Evolutionary conservation across 805 yeast species (phyloP), one percentile per base, ranked within the genome.

Genomic region (Suhomyces tanzawaensis): DNA sequence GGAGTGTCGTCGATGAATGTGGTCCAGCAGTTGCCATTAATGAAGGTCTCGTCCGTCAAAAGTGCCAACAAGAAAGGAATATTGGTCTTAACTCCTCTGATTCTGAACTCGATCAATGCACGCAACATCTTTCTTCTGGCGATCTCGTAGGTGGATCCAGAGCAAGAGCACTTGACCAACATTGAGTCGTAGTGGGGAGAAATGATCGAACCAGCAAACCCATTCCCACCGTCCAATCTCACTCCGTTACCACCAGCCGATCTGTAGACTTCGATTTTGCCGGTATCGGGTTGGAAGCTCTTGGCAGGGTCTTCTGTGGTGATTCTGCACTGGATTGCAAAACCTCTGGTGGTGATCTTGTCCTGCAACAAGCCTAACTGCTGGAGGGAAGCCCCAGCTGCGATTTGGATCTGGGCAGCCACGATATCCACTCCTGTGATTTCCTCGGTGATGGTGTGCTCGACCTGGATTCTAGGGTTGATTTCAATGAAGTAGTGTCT

Each of bases 211-310:
- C 99, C 99, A 9, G 96, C 95, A 64, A 88, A 91, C 3, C 96
- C 97, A 62, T 91, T 91, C 69, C 98, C 98, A 71, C 99, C 99
- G 58, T 91, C 99, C 52, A 93, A 76, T 72, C 99, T 82, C 33
- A 93, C 97, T 65, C 99, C 99, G 60, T 93, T 93, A 74, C 99
- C 99, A 69, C 99, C 99, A 16, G 98, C 87, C 32, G 97, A 89
- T 65, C 98, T 81, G 74, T 91, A 91, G 32, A 91, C 99, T 66
- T 91, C 99, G 54, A 91, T 85, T 67, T 90, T 89, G 61, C 99
- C 99, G 3, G 98, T 93, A 62, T 91, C 99, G 12, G 99, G 99
- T 69, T 87, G 97, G 81, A 91, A 91, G 60, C 85, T 87, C 71
- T 90, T 90, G 36, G 95, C 61, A 9, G 99, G 98, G 62, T 91